A percentile compares a stretch with the other conserved stretches of the same genome.
These are phyloP conservation scores for Aegilops sharonensis DNA, from an alignment of 176 grass and related monocot species.

Conservation along the genomic window DNA sequence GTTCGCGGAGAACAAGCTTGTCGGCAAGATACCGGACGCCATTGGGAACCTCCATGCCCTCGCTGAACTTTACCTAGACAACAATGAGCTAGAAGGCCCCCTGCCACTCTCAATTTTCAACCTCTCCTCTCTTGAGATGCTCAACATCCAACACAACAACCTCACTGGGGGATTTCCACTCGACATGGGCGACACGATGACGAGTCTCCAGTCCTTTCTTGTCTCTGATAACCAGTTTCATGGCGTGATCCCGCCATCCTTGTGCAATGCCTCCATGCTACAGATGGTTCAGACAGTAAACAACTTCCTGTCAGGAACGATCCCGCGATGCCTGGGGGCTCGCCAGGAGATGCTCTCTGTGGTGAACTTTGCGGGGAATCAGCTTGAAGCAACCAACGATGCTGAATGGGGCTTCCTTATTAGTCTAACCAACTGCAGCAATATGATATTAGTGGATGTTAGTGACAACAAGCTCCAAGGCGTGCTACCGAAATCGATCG, in stretches of 20 bases:
- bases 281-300: not conserved
- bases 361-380: not conserved
- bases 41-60: conserved; percentile 20
- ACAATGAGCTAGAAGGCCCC: not conserved
- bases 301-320: conserved; percentile 19
- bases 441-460: not conserved
- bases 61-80: not conserved
- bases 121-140: conserved; percentile 12
- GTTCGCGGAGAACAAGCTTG: not conserved
- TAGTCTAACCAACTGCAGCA: conserved; percentile 21
- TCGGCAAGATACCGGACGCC: not conserved
- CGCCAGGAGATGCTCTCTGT: not conserved
- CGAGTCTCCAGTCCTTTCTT: not conserved
- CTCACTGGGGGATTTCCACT: not conserved
- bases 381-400: conserved; percentile 23
- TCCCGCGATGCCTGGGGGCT: conserved; percentile 14
- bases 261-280: conserved; percentile 37
- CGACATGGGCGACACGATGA: conserved; percentile 2
- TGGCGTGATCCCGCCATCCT: not conserved
- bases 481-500: not conserved
- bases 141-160: not conserved
- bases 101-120: conserved; percentile 5
- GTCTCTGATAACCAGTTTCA: conserved; percentile 21
- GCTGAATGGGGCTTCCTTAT: conserved; percentile 17
- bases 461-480: not conserved